Conservation (phyloP, 192 early-diverging fungal species). For the Backusella macrospora region DNA sequence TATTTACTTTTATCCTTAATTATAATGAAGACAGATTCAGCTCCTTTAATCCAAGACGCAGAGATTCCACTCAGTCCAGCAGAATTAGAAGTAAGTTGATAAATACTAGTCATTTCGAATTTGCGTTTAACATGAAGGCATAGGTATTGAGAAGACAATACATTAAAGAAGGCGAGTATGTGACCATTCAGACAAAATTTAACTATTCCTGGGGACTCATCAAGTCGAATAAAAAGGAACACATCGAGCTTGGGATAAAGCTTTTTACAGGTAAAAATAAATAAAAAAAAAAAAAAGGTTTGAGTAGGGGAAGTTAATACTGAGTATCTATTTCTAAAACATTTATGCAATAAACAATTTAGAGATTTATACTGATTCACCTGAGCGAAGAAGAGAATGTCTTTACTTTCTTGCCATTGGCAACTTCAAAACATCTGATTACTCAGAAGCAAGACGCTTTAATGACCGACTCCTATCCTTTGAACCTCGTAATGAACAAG, state of each 20-base stretch:
- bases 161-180: conserved; percentile 66
- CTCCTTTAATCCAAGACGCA: conserved; percentile 33
- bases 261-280: conserved; percentile 65
- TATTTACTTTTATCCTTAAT: background rate
- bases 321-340: background rate
- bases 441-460: conserved; percentile 76
- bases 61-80: conserved; percentile 25
- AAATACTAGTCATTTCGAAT: background rate
- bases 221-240: conserved; percentile 62
- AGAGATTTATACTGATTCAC: conserved; percentile 88
- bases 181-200: conserved; percentile 90
- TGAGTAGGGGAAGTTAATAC: too few species aligned
- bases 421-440: conserved; percentile 90
- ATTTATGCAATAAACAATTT: conserved; percentile 33
- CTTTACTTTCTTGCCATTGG: conserved; percentile 93
- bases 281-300: background rate
- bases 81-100: conserved; percentile 30
- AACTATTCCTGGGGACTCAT: conserved; percentile 96
- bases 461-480: conserved; percentile 80
- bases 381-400: conserved; percentile 88
- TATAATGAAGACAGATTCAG: conserved; percentile 22
- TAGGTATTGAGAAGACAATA: conserved; percentile 73
- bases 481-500: conserved; percentile 87
- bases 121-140: background rate
- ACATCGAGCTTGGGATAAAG: conserved; percentile 78